Base-by-base conservation (phyloP, 441 rosid species). In the Breynia disticha region DNA sequence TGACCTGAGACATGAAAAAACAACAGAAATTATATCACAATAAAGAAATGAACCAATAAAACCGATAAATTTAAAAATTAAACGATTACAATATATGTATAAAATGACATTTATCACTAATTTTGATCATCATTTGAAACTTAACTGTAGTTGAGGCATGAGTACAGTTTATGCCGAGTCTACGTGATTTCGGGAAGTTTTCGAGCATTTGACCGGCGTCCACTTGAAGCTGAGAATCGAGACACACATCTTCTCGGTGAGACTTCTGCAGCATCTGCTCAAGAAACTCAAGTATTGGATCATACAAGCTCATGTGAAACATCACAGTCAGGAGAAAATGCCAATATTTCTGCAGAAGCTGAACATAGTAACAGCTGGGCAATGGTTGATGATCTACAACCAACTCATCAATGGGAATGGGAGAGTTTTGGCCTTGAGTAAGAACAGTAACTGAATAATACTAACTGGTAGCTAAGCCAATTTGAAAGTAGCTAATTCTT, bases 121-220 rank as follows among this genome's bases (percentile, higher is more conserved):
- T 17, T 60, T 57, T 64, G 37, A 61, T 20, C 43, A 52, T 54
- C 17, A 37, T 67, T 48, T 43, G 46, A 56, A 17, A 46, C 56
- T 32, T 55, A 35, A 56, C 62, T 67, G 69, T 53, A 88, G 96
- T 61, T 83, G 72, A 79, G 94, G 66, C 80, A 74, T 56, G 90
- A 87, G 48, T 81, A 78, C 71, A 82, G 84, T 55, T 48, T 87
- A 69, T 82, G 90, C 64, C 83, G 94, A 17, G 72, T 88, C 53
- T 85, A 85, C 46, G 72, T 79, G 57, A 59, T 68, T 62, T 83
- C 91, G 1, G 87, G 89, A 63, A 74, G 71, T 73, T 68, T 56
- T 38, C 76, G 82, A 46, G 87, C 97, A 37, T 88, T 85, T 41
- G 97, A 88, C 48, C 78, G 95, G 52, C 91, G 97, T 28, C 97